Evolutionary conservation across 1,284 basidiomycete genomes (phyloP).

Genomic region (Ganoderma multipileum): DNA sequence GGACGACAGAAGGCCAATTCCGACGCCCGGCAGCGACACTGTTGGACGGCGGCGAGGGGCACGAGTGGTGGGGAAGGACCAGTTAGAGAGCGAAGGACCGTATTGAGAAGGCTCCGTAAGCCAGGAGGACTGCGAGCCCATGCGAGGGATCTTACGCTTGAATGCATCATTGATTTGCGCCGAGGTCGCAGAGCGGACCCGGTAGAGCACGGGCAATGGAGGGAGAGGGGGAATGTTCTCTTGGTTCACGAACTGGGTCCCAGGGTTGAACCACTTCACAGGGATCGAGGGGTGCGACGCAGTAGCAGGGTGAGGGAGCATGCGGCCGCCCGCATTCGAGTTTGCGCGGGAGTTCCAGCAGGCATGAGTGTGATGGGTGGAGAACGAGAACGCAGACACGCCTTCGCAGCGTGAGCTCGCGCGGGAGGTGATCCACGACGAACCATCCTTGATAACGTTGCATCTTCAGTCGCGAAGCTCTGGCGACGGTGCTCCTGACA

Average conservation of each 20-base stretch:
- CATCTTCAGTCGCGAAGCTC: conserved; percentile 72
- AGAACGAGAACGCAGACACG: conserved; percentile 73
- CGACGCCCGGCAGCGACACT: conserved; percentile 44
- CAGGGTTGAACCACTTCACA: conserved; percentile 62
- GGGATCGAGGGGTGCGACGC: conserved; percentile 55
- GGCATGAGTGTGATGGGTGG: conserved; percentile 59
- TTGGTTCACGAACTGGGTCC: conserved; percentile 43
- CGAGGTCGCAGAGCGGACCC: conserved; percentile 49
- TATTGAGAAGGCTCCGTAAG: conserved; percentile 65
- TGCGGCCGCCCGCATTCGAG: conserved; percentile 44
- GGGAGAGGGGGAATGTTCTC: conserved; percentile 64
- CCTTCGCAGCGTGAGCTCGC: conserved; percentile 62
- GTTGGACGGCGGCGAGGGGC: conserved; percentile 38
- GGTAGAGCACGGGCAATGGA: conserved; percentile 64
- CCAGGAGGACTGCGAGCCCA: conserved; percentile 75
- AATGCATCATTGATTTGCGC: conserved; percentile 55
- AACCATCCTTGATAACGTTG: conserved; percentile 70
- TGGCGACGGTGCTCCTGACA: conserved; percentile 56
- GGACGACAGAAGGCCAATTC: conserved; percentile 48
- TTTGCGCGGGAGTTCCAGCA: conserved; percentile 30
- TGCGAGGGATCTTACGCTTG: conserved; percentile 56
- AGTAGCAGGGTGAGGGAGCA: conserved; percentile 47
- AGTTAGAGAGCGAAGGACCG: conserved; percentile 62
- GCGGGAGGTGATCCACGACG: conserved; percentile 77
- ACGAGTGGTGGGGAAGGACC: conserved; percentile 66